A percentile compares a stretch with the other conserved stretches of the same genome.
Conservation (phyloP, 1,139 yeast species). For the Meyerozyma elateridarum region DNA sequence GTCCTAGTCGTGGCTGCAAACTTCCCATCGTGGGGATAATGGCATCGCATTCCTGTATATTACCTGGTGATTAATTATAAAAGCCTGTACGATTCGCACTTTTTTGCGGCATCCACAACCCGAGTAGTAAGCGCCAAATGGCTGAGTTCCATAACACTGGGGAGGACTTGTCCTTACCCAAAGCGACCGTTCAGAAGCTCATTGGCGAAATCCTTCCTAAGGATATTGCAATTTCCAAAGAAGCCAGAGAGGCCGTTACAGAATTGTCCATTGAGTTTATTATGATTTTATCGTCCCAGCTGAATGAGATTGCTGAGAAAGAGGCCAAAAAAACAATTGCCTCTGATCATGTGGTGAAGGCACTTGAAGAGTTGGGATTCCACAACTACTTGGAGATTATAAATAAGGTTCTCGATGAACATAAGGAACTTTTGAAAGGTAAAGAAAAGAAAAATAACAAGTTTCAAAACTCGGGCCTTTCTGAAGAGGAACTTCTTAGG, state of each 20-base stretch:
- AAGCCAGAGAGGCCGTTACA: conserved; percentile 90
- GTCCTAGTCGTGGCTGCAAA: conserved; percentile 5
- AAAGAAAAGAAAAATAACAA: conserved; percentile 90
- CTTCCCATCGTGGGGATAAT: background rate
- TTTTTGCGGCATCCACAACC: conserved; percentile 3
- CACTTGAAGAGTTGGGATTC: conserved; percentile 84
- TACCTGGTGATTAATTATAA: background rate
- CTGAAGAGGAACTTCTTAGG: conserved; percentile 85
- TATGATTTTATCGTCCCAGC: conserved; percentile 89
- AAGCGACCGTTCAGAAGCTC: conserved; percentile 93
- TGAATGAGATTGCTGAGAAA: conserved; percentile 93
- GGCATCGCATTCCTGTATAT: conserved; percentile 2
- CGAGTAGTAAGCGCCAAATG: conserved; percentile 17
- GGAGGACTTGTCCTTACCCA: conserved; percentile 46
- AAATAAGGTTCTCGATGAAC: conserved; percentile 77
- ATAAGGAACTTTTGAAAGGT: conserved; percentile 81
- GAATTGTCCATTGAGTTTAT: conserved; percentile 96
- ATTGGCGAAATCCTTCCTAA: conserved; percentile 84
- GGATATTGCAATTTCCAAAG: conserved; percentile 84
- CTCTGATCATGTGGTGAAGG: conserved; percentile 91
- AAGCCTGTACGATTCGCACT: conserved; percentile 2
- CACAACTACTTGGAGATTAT: conserved; percentile 78
- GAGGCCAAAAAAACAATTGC: conserved; percentile 96
- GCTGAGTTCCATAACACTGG: conserved; percentile 32
- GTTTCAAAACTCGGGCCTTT: conserved; percentile 85